Base-by-base conservation (phyloP, 176 grass and related monocot species). In the Aegilops speltoides region DNA sequence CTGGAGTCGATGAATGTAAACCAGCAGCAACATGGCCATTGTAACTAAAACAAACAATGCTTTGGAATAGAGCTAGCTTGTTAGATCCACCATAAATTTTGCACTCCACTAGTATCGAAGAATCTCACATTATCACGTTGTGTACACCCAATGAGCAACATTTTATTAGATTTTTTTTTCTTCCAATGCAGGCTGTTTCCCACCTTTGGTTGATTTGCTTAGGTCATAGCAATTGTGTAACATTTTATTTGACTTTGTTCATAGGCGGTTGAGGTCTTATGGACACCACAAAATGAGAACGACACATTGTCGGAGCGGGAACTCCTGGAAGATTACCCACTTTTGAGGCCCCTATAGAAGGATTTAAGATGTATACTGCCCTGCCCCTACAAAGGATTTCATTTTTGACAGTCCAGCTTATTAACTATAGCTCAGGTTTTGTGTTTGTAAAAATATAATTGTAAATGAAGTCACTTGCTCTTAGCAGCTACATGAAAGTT, bases 271-370 rank as follows among this genome's bases (percentile, higher is more conserved):
- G 97, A 99, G 89, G 92, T 94, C 56, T 81, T 99, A 13, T 99
- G 97, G 97, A 99, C 94, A 60, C 97, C 97, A 79, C 94, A 99
- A 78, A 96, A 96, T 40, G 94, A 99, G 79, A 91, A 89, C 10
- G 97, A 96, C 85, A 93, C 97, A 16, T 89, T 99, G 66, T 94
- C 94, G 24, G 97, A 96, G 86, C 70, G 87, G 25, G 97, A 99
- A 65, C 91, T 99, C 15, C 89, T 99, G 19, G 97, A 99, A 88
- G 94, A 99, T 82, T 99, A 99, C 68, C 85, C 92, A 4, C 89
- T 99, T 26, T 83, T 99, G 81, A 92, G 94, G 83, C 97, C 88
- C 64, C 76, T 96, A 29, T 84, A 81, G 82, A 65, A 76, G 46
- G 76, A 80, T 20, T 46, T 76, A 76, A 76, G 40, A 76, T 52